Evolutionary conservation across 345 rosid species (phyloP).

Genomic region (Brassica juncea): DNA sequence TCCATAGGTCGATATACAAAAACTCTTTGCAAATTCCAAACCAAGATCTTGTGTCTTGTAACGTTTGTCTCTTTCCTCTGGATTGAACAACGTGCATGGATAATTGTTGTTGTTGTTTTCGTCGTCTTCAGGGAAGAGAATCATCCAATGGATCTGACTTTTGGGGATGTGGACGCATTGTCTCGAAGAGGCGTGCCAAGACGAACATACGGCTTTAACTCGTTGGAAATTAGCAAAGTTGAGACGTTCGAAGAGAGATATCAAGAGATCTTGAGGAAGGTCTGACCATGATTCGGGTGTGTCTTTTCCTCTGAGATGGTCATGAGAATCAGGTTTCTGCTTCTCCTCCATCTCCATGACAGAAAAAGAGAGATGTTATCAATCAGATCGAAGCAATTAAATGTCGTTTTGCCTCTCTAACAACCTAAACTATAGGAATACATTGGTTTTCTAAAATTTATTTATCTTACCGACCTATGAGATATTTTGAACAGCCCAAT

Average conservation of each 20-base stretch:
- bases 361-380: neutral
- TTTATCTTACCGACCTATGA: neutral
- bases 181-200: neutral
- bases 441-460: neutral
- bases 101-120: neutral
- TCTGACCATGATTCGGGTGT: neutral
- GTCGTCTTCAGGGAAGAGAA: neutral
- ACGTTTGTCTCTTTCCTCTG: neutral
- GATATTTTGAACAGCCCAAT: too few species aligned
- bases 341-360: neutral
- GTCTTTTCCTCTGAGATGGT: neutral
- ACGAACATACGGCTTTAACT: neutral
- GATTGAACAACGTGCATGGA: neutral
- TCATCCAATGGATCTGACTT: neutral
- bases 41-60: neutral
- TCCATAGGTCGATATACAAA: neutral
- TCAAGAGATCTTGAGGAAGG: neutral
- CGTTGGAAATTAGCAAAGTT: neutral
- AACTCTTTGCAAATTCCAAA: neutral
- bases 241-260: neutral
- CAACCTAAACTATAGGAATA: neutral
- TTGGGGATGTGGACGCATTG: neutral
- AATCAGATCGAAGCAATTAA: too few species aligned
- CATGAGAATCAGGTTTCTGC: neutral
- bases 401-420: neutral